Percentiles rank a stretch among this genome's conserved stretches.
Evolutionary conservation across 345 rosid species (phyloP).

Genomic region (Salix dunnii): DNA sequence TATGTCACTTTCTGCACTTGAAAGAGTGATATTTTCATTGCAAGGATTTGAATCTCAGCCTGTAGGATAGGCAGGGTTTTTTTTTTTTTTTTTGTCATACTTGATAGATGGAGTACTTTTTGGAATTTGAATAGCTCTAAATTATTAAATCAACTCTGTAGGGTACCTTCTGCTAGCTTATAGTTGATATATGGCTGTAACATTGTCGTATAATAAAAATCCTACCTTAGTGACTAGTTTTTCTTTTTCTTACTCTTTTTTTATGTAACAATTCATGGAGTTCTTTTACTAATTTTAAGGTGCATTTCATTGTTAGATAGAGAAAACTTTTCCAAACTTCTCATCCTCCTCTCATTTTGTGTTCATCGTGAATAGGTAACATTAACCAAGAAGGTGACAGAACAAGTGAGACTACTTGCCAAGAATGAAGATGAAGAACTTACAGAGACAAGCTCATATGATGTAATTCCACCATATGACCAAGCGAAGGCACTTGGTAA

Average conservation of each 20-base stretch:
- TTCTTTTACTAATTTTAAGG: not conserved
- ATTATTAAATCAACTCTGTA: not conserved
- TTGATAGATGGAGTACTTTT: not conserved
- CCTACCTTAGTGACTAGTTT: not conserved
- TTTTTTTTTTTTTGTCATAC: not conserved
- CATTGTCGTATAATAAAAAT: not conserved
- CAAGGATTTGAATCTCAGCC: too few species aligned
- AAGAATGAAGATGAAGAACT: conserved; percentile 84
- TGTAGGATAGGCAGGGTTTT: too few species aligned
- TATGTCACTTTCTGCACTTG: not conserved
- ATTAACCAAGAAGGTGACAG: conserved; percentile 89
- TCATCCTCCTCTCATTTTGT: not conserved
- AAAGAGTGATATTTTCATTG: too few species aligned
- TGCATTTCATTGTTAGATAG: not conserved
- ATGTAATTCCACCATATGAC: conserved; percentile 82
- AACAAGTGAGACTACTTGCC: conserved; percentile 85
- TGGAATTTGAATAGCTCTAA: not conserved
- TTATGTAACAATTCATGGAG: not conserved
- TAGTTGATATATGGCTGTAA: not conserved
- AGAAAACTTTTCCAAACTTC: not conserved
- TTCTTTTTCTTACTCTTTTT: not conserved
- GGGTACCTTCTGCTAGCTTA: not conserved
- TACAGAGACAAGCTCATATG: conserved; percentile 59
- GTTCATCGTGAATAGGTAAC: conserved; percentile 45
- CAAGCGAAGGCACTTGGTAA: conserved; percentile 99